Evolutionary conservation across 768 basidiomycete species (phyloP), one percentile per base, ranked within the genome.

Genomic region (Auriscalpium orientale): DNA sequence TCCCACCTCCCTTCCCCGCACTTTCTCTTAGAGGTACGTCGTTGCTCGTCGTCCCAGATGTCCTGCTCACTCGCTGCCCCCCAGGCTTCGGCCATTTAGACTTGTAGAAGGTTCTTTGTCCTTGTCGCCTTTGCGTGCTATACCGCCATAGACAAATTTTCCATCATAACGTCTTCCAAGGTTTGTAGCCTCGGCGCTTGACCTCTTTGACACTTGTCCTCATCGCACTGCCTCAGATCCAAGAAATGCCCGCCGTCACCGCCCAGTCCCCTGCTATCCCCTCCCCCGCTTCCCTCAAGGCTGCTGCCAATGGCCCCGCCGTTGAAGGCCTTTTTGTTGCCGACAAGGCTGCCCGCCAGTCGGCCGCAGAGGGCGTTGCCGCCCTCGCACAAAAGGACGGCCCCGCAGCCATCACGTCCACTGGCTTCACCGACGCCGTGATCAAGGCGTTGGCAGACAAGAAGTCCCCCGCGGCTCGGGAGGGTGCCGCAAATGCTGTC

Each of bases 361-460:
- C 84, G 56, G 84, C 91, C 38, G 86, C 83, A 58, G 74, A 80
- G 64, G 72, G 79, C 38, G 77, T 98, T 62, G 87, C 83, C 62
- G 80, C 85, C 57, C 74, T 81, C 69, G 84, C 82, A 62, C 82
- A 91, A 84, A 91, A 91, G 75, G 82, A 89, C 56, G 92, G 93
- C 68, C 87, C 89, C 61, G 73, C 82, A 58, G 84, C 83, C 70
- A 81, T 97, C 68, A 76, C 78, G 58, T 76, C 83, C 59, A 74
- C 82, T 59, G 84, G 79, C 60, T 87, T 95, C 74, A 74, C 73
- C 38, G 85, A 85, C 54, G 87, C 90, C 64, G 71, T 83, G 60
- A 65, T 91, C 71, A 90, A 88, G 78, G 93, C 91, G 53, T 84
- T 97, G 61, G 78, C 77, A 72, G 92, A 97, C 84, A 98, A 98